Evolutionary conservation across 495 filamentous ascomycete genomes (phyloP), one percentile per base, ranked within the genome.

Genomic region (Astrothelium subdiscretum): DNA sequence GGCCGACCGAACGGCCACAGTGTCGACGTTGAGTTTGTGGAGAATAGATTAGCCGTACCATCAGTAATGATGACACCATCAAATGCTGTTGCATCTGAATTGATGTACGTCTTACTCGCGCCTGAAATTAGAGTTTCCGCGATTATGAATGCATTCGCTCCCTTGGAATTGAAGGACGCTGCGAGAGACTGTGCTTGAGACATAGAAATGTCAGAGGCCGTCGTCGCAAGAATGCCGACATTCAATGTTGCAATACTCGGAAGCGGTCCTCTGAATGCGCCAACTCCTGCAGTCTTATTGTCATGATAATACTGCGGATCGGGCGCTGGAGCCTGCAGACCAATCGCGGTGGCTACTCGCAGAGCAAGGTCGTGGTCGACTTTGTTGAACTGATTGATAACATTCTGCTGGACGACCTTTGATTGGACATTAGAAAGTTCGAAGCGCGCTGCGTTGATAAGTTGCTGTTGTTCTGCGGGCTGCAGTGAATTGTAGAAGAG

Each of bases 91-190:
- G 87, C 87, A 65, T 90, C 86, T 29, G 87, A 79, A 3, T 78
- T 80, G 26, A 82, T 82, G 71, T 91, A 92, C 0, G 88, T 90
- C 73, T 83, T 81, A 65, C 87, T 79, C 35, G 89, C 79, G 11
- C 80, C 83, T 10, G 73, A 63, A 2, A 66, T 71, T 0, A 90
- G 74, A 3, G 65, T 69, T 75, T 91, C 87, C 0, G 77, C 86
- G 1, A 92, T 83, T 52, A 90, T 75, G 4, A 82, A 74, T 1
- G 66, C 66, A 20, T 91, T 78, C 1, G 71, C 65, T 24, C 68
- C 51, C 35, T 73, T 76, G 15, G 74, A 13, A 66, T 61, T 4
- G 68, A 73, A 1, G 67, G 67, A 15, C 59, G 2, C 76, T 74
- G 48, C 58, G 51, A 32, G 64, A 59, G 5, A 57, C 48, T 32